A percentile compares a stretch with the other conserved stretches of the same genome.
Evolutionary conservation across 2,329 filamentous ascomycete genomes (phyloP).

Genomic region (Plenodomus lindquistii): DNA sequence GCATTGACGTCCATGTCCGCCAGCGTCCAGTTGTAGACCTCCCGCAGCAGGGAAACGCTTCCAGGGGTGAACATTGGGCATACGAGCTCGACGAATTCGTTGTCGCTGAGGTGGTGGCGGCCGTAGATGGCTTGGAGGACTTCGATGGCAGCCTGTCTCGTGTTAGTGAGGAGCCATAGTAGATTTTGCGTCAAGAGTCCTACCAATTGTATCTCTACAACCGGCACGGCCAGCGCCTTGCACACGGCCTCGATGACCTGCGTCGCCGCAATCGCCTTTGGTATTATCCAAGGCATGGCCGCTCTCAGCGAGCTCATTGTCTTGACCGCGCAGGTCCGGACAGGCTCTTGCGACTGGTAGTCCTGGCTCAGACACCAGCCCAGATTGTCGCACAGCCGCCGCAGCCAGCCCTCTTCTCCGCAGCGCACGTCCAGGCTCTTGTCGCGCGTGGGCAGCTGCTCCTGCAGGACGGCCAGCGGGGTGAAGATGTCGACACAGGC

Average conservation of each 20-base stretch:
- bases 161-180: slow-evolving; percentile 22
- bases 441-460: slow-evolving; percentile 76
- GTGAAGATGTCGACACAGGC: slow-evolving; percentile 94
- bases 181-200: neutral
- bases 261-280: slow-evolving; percentile 71
- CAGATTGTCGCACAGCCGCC: slow-evolving; percentile 74
- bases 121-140: slow-evolving; percentile 81
- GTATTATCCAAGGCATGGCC: slow-evolving; percentile 83
- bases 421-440: slow-evolving; percentile 70
- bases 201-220: slow-evolving; percentile 43
- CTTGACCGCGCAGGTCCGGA: slow-evolving; percentile 73
- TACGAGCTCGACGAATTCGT: slow-evolving; percentile 77
- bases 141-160: slow-evolving; percentile 65
- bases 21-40: slow-evolving; percentile 78
- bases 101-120: slow-evolving; percentile 71
- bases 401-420: slow-evolving; percentile 85
- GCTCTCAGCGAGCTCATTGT: slow-evolving; percentile 77
- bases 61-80: slow-evolving; percentile 77
- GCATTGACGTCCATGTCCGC: slow-evolving; percentile 79
- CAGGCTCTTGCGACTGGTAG: slow-evolving; percentile 66
- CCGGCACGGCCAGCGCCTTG: slow-evolving; percentile 44
- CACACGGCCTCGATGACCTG: slow-evolving; percentile 44
- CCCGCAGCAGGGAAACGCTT: slow-evolving; percentile 71
- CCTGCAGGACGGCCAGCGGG: slow-evolving; percentile 71
- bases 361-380: slow-evolving; percentile 71